Percentiles rank a stretch among this genome's conserved stretches.
Conservation (phyloP, 176 grass and related monocot species). For the Guadua angustifolia region DNA sequence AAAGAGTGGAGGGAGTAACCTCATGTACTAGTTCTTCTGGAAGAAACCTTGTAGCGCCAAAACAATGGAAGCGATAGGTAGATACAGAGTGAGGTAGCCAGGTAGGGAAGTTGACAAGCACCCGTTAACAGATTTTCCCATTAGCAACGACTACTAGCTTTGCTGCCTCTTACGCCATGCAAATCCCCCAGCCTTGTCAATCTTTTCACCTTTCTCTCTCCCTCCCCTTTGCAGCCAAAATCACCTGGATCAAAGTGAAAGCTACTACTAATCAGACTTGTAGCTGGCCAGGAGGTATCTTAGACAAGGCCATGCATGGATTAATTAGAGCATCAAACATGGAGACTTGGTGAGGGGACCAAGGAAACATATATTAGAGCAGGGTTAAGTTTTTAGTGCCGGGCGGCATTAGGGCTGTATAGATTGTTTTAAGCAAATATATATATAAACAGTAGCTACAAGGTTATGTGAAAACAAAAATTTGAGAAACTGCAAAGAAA, state of each 20-base stretch:
- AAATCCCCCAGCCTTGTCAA: conserved; percentile 13
- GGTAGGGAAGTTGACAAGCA: conserved; percentile 28
- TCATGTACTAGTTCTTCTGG: not conserved
- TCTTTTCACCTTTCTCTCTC: not conserved
- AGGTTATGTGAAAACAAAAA: not conserved
- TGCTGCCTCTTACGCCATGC: conserved; percentile 48
- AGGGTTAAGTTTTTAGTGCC: no score
- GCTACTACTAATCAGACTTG: not conserved
- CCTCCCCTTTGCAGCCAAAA: conserved; percentile 20
- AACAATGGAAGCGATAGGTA: not conserved
- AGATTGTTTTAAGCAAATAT: not conserved
- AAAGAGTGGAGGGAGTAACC: no score
- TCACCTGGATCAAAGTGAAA: conserved; percentile 40
- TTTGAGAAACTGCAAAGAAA: no score
- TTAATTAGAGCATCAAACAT: not conserved
- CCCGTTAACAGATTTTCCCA: conserved; percentile 36
- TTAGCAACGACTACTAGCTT: conserved; percentile 45
- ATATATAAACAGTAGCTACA: not conserved
- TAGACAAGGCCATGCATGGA: conserved; percentile 37
- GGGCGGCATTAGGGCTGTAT: no score
- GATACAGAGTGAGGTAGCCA: not conserved
- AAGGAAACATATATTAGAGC: not conserved
- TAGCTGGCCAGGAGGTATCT: conserved; percentile 27
- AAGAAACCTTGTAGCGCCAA: conserved; percentile 7
- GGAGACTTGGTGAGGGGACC: not conserved